Conservation (phyloP, 108 stramenopile genomes). For the Cyclotella atomus region DNA sequence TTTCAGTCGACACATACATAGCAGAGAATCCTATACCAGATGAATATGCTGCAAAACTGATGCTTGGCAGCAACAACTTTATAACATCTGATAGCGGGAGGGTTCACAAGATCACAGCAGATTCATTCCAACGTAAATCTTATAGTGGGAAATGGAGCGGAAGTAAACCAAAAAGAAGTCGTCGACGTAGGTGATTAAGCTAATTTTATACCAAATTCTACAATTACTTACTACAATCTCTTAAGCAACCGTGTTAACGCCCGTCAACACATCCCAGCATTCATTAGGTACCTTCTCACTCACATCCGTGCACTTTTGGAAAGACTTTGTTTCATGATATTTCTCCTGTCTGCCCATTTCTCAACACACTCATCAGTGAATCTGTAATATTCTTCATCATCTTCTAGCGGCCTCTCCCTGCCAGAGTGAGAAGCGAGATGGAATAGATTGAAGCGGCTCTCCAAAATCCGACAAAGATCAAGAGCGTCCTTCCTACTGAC, state of each 20-base stretch:
- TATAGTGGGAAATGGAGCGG: constrained; percentile 49
- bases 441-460: constrained; percentile 51
- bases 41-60: constrained; percentile 39
- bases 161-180: constrained; percentile 11
- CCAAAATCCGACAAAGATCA: constrained; percentile 52
- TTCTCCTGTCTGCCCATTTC: background rate
- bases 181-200: too few species aligned
- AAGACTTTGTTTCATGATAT: background rate
- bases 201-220: too few species aligned
- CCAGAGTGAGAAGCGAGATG: constrained; percentile 50
- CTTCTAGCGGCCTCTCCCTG: constrained; percentile 44
- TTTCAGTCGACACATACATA: constrained; percentile 72
- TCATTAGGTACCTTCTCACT: too few species aligned
- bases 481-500: constrained; percentile 60
- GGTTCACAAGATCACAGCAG: constrained; percentile 19
- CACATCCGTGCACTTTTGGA: background rate
- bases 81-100: constrained; percentile 30
- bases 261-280: too few species aligned
- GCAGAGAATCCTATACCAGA: constrained; percentile 72
- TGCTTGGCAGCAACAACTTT: constrained; percentile 19
- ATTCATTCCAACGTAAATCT: constrained; percentile 29
- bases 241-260: too few species aligned
- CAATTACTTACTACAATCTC: too few species aligned
- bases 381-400: constrained; percentile 61
- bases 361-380: constrained; percentile 33